Conservation (phyloP, 1,284 basidiomycete genomes). For the Melampsora americana region DNA sequence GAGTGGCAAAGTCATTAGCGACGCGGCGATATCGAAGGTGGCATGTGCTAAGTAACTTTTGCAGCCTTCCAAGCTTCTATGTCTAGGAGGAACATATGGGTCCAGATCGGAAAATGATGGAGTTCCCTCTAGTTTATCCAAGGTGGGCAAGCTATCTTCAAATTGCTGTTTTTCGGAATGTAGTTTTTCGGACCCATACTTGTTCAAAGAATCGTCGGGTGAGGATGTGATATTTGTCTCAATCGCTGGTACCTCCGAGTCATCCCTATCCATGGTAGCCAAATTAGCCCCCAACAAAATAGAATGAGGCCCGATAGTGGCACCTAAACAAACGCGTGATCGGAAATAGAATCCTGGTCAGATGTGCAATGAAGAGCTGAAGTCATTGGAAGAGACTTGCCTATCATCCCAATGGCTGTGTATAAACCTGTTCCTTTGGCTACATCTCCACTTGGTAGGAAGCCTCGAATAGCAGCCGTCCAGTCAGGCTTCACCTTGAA, state of each 20-base stretch:
- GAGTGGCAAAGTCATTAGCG: slow-evolving; percentile 39
- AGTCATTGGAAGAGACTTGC: not conserved
- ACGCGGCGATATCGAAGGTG: slow-evolving; percentile 39
- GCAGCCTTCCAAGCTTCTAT: slow-evolving; percentile 8
- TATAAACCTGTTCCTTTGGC: slow-evolving; percentile 23
- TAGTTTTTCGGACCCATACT: not conserved
- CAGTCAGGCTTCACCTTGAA: slow-evolving; percentile 38
- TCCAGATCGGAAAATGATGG: not conserved
- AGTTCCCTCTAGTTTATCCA: too few relatives aligned
- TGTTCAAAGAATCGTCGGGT: not conserved
- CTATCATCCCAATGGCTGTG: slow-evolving; percentile 34
- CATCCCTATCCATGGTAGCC: slow-evolving; percentile 28
- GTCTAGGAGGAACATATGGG: not conserved
- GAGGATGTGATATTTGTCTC: not conserved
- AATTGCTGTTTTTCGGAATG: slow-evolving; percentile 10
- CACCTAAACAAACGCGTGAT: slow-evolving; percentile 1
- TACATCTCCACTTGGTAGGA: slow-evolving; percentile 19
- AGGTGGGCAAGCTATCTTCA: too few relatives aligned
- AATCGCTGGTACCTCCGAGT: too few relatives aligned
- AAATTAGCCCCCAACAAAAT: slow-evolving; percentile 29
- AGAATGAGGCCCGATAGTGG: slow-evolving; percentile 39
- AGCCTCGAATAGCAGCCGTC: slow-evolving; percentile 14
- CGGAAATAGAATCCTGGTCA: not conserved
- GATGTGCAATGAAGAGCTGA: not conserved
- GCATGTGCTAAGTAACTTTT: slow-evolving; percentile 40